These are phyloP conservation scores for Mycena amicta DNA, from an alignment of 768 basidiomycete genomes.

Conservation along the genomic window DNA sequence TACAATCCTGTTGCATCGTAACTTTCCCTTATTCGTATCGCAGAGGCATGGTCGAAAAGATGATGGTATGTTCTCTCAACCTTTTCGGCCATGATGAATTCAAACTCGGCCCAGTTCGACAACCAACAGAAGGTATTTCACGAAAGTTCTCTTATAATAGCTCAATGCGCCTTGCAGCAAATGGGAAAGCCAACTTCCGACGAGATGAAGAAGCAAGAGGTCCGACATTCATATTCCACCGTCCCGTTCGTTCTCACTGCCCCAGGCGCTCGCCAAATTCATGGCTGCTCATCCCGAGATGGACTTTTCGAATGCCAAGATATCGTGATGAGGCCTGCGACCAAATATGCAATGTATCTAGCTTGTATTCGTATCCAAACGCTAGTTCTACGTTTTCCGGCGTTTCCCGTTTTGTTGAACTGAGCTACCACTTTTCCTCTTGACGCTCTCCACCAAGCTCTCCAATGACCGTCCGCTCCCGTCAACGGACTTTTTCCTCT, in stretches of 20 bases:
- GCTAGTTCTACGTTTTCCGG: conserved; percentile 38
- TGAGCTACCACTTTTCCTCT: conserved; percentile 64
- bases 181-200: conserved; percentile 96
- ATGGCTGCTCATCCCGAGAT: conserved; percentile 90
- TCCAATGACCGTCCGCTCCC: conserved; percentile 46
- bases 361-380: too few species aligned
- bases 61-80: conserved; percentile 79
- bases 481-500: conserved; percentile 19
- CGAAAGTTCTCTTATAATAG: too few species aligned
- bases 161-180: conserved; percentile 67
- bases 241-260: conserved; percentile 1
- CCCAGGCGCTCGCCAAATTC: conserved; percentile 83
- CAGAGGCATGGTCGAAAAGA: conserved; percentile 99
- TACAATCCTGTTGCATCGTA: conserved; percentile 11
- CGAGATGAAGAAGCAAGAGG: conserved; percentile 91
- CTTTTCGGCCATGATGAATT: too few species aligned
- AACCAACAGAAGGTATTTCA: conserved; percentile 71
- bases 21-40: conserved; percentile 7
- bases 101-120: conserved; percentile 55
- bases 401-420: conserved; percentile 49
- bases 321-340: conserved; percentile 48
- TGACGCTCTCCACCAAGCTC: conserved; percentile 82
- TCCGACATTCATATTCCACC: conserved; percentile 22
- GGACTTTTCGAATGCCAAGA: conserved; percentile 92
- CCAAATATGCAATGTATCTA: not conserved